Evolutionary conservation across 345 rosid species (phyloP).

Genomic region (Erysimum cheiranthoides): DNA sequence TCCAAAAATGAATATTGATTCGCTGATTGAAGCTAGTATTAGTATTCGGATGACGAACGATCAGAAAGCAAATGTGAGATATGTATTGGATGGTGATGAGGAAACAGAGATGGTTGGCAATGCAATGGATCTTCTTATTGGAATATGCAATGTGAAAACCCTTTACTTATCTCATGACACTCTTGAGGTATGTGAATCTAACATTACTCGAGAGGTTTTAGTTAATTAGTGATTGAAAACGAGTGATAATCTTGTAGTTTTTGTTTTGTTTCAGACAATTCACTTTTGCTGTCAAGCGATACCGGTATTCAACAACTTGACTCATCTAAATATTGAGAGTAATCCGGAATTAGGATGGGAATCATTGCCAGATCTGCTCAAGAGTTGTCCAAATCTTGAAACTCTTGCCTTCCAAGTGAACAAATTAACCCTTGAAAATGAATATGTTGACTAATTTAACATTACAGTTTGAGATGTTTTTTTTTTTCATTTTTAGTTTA

Average conservation of each 20-base stretch:
- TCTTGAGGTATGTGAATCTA: constrained; percentile 33
- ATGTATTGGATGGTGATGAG: constrained; percentile 19
- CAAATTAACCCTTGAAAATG: constrained; percentile 1
- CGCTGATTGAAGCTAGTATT: constrained; percentile 29
- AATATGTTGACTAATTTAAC: not conserved
- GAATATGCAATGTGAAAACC: constrained; percentile 42
- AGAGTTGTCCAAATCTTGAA: constrained; percentile 41
- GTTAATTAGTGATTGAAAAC: not conserved
- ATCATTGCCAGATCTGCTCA: constrained; percentile 27
- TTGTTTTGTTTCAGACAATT: constrained; percentile 31
- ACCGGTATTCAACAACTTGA: constrained; percentile 28
- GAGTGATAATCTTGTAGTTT: constrained; percentile 9
- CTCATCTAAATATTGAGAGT: constrained; percentile 33
- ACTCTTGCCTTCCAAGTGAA: constrained; percentile 30
- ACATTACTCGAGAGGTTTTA: not conserved
- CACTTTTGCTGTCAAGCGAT: constrained; percentile 33
- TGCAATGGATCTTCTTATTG: constrained; percentile 29
- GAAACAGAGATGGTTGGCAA: constrained; percentile 35
- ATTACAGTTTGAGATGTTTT: constrained; percentile 1
- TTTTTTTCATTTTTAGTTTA: not conserved
- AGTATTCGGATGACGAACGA: constrained; percentile 22
- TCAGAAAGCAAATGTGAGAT: constrained; percentile 29
- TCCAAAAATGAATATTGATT: constrained; percentile 24
- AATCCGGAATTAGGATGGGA: constrained; percentile 39
- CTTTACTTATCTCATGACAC: constrained; percentile 37